Percentiles rank a stretch among this genome's conserved stretches.
Conservation (phyloP, 768 basidiomycete species). For the Xanthoconium stramineum region DNA sequence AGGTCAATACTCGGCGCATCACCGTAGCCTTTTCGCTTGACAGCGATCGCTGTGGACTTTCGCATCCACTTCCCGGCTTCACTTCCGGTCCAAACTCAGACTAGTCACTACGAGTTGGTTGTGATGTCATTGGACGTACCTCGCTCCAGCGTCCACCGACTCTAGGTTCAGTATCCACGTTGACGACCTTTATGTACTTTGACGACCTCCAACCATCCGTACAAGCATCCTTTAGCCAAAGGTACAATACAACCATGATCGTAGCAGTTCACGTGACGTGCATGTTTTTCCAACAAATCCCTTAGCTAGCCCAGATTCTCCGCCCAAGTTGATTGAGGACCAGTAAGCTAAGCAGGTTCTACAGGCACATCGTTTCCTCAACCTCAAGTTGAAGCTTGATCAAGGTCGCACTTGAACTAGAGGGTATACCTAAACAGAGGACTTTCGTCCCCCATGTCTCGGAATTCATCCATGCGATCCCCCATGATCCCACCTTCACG, state of each 20-base stretch:
- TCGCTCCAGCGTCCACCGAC: slow-evolving; percentile 7
- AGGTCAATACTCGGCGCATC: slow-evolving; percentile 19
- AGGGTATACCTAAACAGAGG: slow-evolving; percentile 51
- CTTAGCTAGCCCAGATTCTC: too few species aligned
- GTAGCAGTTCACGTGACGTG: slow-evolving; percentile 4
- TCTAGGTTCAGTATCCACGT: slow-evolving; percentile 16
- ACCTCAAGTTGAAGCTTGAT: too few species aligned
- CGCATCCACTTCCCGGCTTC: slow-evolving; percentile 20
- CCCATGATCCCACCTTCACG: slow-evolving; percentile 41
- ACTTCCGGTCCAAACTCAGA: slow-evolving; percentile 19
- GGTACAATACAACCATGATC: slow-evolving; percentile 9
- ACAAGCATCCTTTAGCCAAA: slow-evolving; percentile 2
- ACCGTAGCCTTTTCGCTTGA: slow-evolving; percentile 20
- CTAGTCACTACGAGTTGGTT: slow-evolving; percentile 10
- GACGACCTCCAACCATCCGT: slow-evolving; percentile 15
- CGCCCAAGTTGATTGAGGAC: too few species aligned
- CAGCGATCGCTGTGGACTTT: slow-evolving; percentile 19
- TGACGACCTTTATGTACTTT: slow-evolving; percentile 28
- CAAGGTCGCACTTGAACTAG: neutral
- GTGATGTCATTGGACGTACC: slow-evolving; percentile 15
- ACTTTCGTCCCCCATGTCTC: slow-evolving; percentile 49
- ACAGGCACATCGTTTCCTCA: too few species aligned
- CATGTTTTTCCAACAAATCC: slow-evolving; percentile 5
- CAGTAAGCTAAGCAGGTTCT: too few species aligned
- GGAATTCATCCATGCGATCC: slow-evolving; percentile 39